Base-by-base conservation (phyloP, 495 filamentous ascomycete species). In the Lasiosphaeriaceae sp. region DNA sequence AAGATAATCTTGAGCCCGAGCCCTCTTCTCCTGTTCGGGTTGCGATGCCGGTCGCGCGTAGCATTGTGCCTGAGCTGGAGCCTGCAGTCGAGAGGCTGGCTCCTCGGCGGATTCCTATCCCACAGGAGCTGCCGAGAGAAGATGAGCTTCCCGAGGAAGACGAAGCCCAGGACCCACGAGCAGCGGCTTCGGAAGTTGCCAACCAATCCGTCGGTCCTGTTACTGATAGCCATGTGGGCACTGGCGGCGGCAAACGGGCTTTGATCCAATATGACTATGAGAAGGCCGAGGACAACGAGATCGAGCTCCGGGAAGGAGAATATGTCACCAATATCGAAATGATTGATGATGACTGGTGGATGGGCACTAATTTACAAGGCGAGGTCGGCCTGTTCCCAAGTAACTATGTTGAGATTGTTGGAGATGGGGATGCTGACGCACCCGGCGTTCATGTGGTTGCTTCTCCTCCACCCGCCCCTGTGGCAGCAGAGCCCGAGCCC, bases 341-440 rank as follows among this genome's bases (percentile, higher is more conserved):
- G 90, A 91, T 98, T 2, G 95, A 98, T 59, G 82, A 83, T 47
- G 93, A 97, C 67, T 99, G 94, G 94, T 99, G 94, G 94, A 86
- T 94, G 80, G 94, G 94, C 11, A 85, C 85, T 54, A 97, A 97
- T 69, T 65, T 74, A 6, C 76, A 72, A 49, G 95, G 94, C 55
- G 89, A 97, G 66, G 82, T 77, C 31, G 94, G 94, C 7, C 77
- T 97, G 26, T 99, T 99, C 77, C 94, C 94, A 0, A 93, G 90
- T 70, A 97, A 96, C 72, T 99, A 97, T 58, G 95, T 97, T 24
- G 90, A 97, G 65, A 71, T 96, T 24, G 75, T 93, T 34, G 87
- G 89, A 21, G 83, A 79, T 23, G 74, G 74, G 17, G 77, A 68
- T 2, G 68, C 62, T 3, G 62, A 61, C 24, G 39, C 67, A 50